A percentile compares a stretch with the other conserved stretches of the same genome.
Conservation (phyloP, 163 green algal species). For the Chlamydomonas reinhardtii region DNA sequence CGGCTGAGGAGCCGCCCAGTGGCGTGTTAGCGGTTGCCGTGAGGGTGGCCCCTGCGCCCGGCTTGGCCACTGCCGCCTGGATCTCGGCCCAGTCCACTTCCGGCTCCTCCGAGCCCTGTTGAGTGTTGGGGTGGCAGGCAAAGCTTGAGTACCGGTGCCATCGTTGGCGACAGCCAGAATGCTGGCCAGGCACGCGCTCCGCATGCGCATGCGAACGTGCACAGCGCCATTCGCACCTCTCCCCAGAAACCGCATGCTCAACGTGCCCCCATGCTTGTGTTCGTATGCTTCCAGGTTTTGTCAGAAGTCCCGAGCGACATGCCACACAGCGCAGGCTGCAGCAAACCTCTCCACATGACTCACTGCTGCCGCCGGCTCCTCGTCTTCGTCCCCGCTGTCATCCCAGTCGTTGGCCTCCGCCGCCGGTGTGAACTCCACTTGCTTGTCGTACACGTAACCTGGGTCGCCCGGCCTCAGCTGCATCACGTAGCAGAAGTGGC, state of each 20-base stretch:
- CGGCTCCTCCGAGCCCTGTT: conserved; percentile 22
- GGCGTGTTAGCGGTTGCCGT: background rate
- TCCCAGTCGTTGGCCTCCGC: conserved; percentile 60
- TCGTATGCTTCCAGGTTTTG: no score
- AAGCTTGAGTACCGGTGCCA: no score
- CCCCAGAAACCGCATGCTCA: no score
- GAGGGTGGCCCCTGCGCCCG: background rate
- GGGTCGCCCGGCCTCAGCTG: conserved; percentile 50
- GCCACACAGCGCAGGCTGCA: no score
- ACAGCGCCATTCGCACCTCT: no score
- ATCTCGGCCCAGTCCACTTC: conserved; percentile 48
- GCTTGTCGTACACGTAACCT: conserved; percentile 60
- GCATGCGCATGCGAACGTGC: no score
- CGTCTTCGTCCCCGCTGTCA: conserved; percentile 37
- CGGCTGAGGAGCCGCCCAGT: background rate
- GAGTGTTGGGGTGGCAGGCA: no score
- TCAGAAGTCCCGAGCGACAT: no score
- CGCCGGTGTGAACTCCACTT: conserved; percentile 58
- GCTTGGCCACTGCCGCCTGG: conserved; percentile 25
- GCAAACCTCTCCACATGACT: no score
- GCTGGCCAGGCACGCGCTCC: no score
- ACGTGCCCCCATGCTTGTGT: no score
- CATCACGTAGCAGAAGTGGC: no score
- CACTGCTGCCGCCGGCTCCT: background rate
- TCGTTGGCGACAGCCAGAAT: background rate